A percentile compares a stretch with the other conserved stretches of the same genome.
These are phyloP conservation scores for Hyaloscypha variabilis DNA, from an alignment of 495 filamentous ascomycete species.

Conservation along the genomic window DNA sequence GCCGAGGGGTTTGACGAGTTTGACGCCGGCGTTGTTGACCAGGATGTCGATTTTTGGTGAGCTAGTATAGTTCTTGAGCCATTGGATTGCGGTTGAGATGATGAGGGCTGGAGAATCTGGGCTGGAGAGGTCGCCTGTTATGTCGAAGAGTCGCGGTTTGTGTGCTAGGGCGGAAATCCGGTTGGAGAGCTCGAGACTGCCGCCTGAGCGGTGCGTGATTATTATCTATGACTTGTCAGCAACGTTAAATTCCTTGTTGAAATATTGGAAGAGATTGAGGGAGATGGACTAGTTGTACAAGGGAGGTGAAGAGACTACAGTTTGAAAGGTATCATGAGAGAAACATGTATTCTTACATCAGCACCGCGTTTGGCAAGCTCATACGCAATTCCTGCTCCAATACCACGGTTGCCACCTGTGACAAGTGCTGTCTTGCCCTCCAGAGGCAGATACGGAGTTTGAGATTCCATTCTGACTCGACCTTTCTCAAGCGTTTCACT, in stretches of 20 bases:
- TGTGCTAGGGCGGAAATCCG: slow-evolving; percentile 15
- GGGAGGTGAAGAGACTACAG: no score
- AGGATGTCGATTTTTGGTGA: slow-evolving; percentile 60
- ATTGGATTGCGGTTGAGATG: slow-evolving; percentile 56
- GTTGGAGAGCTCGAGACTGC: background rate
- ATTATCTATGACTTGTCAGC: no score
- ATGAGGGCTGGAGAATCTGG: slow-evolving; percentile 60
- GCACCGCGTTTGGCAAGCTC: slow-evolving; percentile 57
- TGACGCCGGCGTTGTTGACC: slow-evolving; percentile 60
- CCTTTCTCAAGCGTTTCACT: no score
- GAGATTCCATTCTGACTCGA: slow-evolving; percentile 1
- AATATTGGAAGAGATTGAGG: background rate
- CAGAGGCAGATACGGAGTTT: slow-evolving; percentile 33
- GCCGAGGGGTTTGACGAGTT: slow-evolving; percentile 54
- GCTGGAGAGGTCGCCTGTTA: slow-evolving; percentile 63
- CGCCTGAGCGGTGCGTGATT: background rate
- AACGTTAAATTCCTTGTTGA: background rate
- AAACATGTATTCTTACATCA: slow-evolving; percentile 61
- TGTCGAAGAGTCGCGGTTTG: slow-evolving; percentile 45
- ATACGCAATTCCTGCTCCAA: slow-evolving; percentile 59
- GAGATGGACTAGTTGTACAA: slow-evolving; percentile 58
- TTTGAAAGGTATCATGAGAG: no score
- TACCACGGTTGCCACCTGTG: slow-evolving; percentile 67
- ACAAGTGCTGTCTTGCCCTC: slow-evolving; percentile 60
- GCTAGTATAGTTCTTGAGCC: slow-evolving; percentile 44